Base-by-base conservation (phyloP, 495 filamentous ascomycete genomes). In the Tuber magnatum region DNA sequence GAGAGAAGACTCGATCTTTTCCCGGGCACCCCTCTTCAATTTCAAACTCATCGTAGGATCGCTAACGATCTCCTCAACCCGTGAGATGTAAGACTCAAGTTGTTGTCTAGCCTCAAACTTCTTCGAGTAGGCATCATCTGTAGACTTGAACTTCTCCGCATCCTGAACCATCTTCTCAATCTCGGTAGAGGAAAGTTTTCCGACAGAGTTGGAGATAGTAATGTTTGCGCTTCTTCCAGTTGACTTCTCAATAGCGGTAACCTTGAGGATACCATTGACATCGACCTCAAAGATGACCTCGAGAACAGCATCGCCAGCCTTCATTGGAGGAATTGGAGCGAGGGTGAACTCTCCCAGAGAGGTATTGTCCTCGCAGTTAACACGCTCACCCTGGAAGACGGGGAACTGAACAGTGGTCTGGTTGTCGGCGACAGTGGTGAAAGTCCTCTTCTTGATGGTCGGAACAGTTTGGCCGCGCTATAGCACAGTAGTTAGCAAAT, bases 231-330 rank as follows among this genome's bases (percentile, higher is more conserved):
- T 94, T 82, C 96, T 93, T 80, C 95, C 95, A 69, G 96, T 97
- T 79, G 94, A 93, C 91, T 99, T 99, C 88, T 99, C 95, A 56
- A 94, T 97, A 78, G 95, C 95, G 79, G 96, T 99, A 81, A 99
- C 95, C 90, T 99, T 99, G 83, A 99, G 91, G 85, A 99, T 98
- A 91, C 95, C 95, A 87, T 99, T 99, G 88, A 97, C 95, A 80
- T 99, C 95, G 83, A 99, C 95, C 87, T 99, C 95, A 86, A 99
- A 98, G 83, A 98, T 94, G 81, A 94, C 92, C 86, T 99, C 95
- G 40, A 99, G 90, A 80, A 97, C 94, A 80, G 95, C 93, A 84
- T 99, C 96, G 82, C 95, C 95, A 86, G 95, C 95, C 85, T 94
- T 93, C 94, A 97, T 97, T 20, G 89, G 94, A 72, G 95, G 95